Evolutionary conservation across 495 filamentous ascomycete species (phyloP), one percentile per base, ranked within the genome.

Genomic region (Mytilinidion resinicola): DNA sequence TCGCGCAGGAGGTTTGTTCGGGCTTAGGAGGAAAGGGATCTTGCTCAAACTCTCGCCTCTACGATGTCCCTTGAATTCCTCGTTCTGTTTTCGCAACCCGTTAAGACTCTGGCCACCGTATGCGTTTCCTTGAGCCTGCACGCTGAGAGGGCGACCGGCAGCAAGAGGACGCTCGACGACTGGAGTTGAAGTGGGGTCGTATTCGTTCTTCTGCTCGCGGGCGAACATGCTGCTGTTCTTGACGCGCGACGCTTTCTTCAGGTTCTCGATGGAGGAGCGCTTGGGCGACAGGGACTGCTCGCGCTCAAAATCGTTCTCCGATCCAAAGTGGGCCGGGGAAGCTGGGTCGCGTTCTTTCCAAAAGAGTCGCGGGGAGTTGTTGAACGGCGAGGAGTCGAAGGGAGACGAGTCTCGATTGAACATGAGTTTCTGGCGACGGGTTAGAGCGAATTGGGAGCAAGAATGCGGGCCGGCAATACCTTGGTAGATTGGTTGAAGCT

Each of bases 201-300:
- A 95, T 67, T 96, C 89, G 65, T 92, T 81, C 67, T 90, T 88
- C 62, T 88, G 81, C 70, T 95, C 89, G 33, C 89, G 87, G 20
- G 89, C 88, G 64, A 96, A 88, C 78, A 96, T 96, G 74, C 82
- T 91, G 78, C 91, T 93, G 74, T 96, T 97, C 75, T 93, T 95
- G 51, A 98, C 93, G 41, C 93, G 86, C 39, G 92, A 96, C 4
- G 87, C 90, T 62, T 87, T 86, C 76, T 96, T 95, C 56, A 98
- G 73, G 50, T 90, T 89, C 73, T 98, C 93, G 55, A 97, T 85
- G 10, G 92, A 96, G 5, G 90, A 85, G 61, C 92, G 86, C 66
- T 88, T 86, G 0, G 62, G 65, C 53, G 65, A 68, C 48, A 86
- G 84, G 10, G 87, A 83, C 34, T 67, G 73, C 48, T 75, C 83